Evolutionary conservation across 805 yeast genomes (phyloP), one percentile per base, ranked within the genome.

Genomic region (Metschnikowia baotianmanensis): DNA sequence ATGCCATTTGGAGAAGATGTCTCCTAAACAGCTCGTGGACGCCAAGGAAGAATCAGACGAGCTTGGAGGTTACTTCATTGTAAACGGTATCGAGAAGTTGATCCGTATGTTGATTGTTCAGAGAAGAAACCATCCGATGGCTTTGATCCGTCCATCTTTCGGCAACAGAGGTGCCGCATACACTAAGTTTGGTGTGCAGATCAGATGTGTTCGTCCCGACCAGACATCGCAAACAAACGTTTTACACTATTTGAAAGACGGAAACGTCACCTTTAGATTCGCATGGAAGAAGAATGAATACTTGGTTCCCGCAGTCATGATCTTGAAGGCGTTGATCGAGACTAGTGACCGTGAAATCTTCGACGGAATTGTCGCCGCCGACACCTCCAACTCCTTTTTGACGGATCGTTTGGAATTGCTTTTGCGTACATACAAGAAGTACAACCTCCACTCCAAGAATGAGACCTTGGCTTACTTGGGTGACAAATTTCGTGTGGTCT

Each of bases 211-310:
- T 2, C 80, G 99, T 61, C 95, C 96, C 4, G 99, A 93, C 66
- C 98, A 93, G 71, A 86, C 96, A 15, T 90, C 99, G 16, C 97
- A 90, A 67, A 89, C 98, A 5, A 93, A 91, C 59, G 98, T 90
- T n/a, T 73, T 93, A 60, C 99, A 93, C 64, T 93, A 93, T 62
- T 77, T 93, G 57, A 85, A 79, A 55, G 97, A 93, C 58, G 99
- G 99, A 68, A 91, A 86, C 57, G 96, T 90, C 41, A 90, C 97
- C 2, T 88, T 93, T 73, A 77, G 99, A 61, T 93, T 93, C 61
- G 86, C 96, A 5, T 93, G 98, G 98, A 80, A 90, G 57, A 93
- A 93, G 59, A 91, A 88, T 62, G 99, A 93, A 69, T 93, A 86
- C 62, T 72, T 93, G 56, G 84, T 93, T 32, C 98, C 99, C 2